Conservation (phyloP, 140 eudicot species). For the Oenanthe javanica region DNA sequence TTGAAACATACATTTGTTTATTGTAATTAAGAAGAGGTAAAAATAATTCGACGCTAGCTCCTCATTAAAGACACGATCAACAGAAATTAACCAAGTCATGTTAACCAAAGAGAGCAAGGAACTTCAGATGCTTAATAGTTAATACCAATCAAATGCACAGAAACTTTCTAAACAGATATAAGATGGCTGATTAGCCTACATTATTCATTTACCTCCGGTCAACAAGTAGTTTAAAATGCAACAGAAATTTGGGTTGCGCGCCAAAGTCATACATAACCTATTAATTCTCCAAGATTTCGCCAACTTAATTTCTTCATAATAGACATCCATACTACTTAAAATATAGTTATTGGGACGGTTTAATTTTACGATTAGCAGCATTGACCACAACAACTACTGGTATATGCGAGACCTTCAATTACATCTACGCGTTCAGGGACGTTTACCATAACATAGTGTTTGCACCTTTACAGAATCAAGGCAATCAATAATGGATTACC, state of each 20-base stretch:
- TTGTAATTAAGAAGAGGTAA: neutral
- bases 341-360: too few relatives aligned
- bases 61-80: neutral
- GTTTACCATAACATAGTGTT: too few relatives aligned
- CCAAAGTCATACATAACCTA: neutral
- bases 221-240: neutral
- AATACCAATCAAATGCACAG: too few relatives aligned
- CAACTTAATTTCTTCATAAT: neutral
- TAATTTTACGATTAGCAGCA: too few relatives aligned
- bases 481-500: too few relatives aligned
- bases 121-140: neutral
- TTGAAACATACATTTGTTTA: neutral
- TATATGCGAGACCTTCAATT: too few relatives aligned
- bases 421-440: too few relatives aligned
- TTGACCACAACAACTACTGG: too few relatives aligned
- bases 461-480: too few relatives aligned
- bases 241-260: too few relatives aligned
- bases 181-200: neutral
- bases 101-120: neutral
- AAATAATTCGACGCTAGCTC: neutral
- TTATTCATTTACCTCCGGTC: neutral
- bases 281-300: neutral
- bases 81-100: neutral
- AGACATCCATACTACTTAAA: neutral
- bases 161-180: neutral